Conservation (phyloP, 1,139 yeast genomes). For the Geotrichum histeridarum region DNA sequence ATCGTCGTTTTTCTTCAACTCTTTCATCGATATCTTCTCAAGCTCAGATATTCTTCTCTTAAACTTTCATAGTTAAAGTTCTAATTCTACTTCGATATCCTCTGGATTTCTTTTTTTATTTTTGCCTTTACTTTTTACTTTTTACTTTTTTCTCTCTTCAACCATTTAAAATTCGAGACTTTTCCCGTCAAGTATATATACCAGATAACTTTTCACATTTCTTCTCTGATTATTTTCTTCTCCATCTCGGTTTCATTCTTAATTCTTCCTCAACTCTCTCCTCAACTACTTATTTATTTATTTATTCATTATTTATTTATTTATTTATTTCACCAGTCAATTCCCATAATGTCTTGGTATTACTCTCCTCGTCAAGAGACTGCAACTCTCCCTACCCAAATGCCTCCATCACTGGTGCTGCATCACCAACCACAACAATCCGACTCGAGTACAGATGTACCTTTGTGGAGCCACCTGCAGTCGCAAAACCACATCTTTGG, state of each 20-base stretch:
- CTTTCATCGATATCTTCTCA: too few species aligned
- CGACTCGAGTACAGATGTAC: background rate
- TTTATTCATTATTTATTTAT: too few species aligned
- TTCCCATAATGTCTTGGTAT: background rate
- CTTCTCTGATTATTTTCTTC: too few species aligned
- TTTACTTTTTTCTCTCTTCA: background rate
- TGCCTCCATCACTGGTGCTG: conserved; percentile 1
- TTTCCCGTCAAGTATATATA: too few species aligned
- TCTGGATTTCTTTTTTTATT: background rate
- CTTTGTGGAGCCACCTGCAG: conserved; percentile 6
- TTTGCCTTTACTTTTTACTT: background rate
- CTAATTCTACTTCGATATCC: too few species aligned
- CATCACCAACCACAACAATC: background rate
- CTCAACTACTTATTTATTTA: too few species aligned
- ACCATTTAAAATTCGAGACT: background rate
- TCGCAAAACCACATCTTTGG: background rate
- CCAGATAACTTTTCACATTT: background rate
- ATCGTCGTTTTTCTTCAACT: background rate
- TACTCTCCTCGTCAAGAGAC: background rate
- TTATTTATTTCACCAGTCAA: too few species aligned
- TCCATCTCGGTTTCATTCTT: too few species aligned
- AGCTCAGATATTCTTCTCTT: too few species aligned
- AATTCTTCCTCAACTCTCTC: too few species aligned
- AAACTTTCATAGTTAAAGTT: too few species aligned
- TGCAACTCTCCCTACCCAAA: background rate